phyloP scores from a whole-genome alignment of 306 rosid species.

The Quercus cerris region DNA sequence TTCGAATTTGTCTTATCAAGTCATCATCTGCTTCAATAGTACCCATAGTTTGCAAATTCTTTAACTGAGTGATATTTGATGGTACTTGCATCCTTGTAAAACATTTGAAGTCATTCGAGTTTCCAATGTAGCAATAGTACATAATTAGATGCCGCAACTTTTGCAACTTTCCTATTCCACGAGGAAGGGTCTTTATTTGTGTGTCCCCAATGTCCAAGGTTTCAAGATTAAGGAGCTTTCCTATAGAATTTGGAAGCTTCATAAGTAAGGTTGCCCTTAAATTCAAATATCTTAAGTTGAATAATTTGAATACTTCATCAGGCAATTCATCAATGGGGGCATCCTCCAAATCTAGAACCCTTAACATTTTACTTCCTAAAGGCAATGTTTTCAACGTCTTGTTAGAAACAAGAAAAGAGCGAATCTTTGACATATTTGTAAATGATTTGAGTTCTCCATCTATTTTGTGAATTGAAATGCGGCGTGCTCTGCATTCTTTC shows the following conservation, averaged over 20 bases:
- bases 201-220: neutral
- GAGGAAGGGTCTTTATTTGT: neutral
- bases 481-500: no score
- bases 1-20: neutral
- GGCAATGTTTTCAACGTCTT: neutral
- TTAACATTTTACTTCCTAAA: no score
- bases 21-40: neutral
- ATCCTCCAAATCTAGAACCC: no score
- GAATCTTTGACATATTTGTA: no score
- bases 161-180: neutral
- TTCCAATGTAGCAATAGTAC: neutral
- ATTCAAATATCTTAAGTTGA: neutral
- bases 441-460: no score
- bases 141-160: neutral
- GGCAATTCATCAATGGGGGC: neutral
- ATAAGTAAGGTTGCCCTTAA: neutral
- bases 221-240: neutral
- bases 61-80: neutral
- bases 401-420: no score
- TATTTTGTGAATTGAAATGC: no score
- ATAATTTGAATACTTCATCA: neutral
- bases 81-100: neutral
- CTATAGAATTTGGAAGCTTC: neutral
- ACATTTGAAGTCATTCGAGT: neutral
- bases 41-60: no score